These are phyloP conservation scores for Rhodotorula mucilaginosa DNA, from an alignment of 1,284 basidiomycete species.

Conservation along the genomic window DNA sequence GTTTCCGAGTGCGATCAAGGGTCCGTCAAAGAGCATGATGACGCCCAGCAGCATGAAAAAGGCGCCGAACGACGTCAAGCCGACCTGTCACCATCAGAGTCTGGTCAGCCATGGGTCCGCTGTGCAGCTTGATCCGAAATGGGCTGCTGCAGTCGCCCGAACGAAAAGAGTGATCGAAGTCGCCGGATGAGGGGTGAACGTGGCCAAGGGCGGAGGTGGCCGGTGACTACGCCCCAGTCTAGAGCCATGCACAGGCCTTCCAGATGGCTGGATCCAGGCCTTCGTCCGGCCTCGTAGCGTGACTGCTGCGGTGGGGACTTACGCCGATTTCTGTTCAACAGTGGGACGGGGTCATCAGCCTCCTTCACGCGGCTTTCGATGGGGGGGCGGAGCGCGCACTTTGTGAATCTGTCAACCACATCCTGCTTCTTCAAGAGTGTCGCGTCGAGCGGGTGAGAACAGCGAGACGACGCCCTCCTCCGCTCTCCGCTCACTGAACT, in stretches of 20 bases:
- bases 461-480: too few species aligned
- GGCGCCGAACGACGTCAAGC: constrained; percentile 92
- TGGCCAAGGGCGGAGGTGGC: too few species aligned
- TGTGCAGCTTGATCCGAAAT: too few species aligned
- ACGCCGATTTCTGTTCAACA: constrained; percentile 69
- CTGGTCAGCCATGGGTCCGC: too few species aligned
- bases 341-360: background rate
- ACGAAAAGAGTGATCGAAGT: too few species aligned
- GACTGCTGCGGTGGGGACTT: background rate
- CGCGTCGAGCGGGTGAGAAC: background rate
- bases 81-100: constrained; percentile 56
- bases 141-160: too few species aligned
- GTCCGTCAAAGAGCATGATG: constrained; percentile 94
- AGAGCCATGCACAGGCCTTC: too few species aligned
- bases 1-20: constrained; percentile 94
- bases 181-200: too few species aligned
- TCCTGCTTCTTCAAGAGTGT: constrained; percentile 43
- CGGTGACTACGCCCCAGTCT: too few species aligned
- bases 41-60: constrained; percentile 96
- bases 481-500: background rate
- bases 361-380: too few species aligned
- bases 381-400: constrained; percentile 52
- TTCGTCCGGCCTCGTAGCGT: too few species aligned
- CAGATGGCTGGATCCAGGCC: too few species aligned
- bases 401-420: constrained; percentile 70